phyloP scores from a whole-genome alignment of 768 basidiomycete genomes.

The Amanita molliuscula region DNA sequence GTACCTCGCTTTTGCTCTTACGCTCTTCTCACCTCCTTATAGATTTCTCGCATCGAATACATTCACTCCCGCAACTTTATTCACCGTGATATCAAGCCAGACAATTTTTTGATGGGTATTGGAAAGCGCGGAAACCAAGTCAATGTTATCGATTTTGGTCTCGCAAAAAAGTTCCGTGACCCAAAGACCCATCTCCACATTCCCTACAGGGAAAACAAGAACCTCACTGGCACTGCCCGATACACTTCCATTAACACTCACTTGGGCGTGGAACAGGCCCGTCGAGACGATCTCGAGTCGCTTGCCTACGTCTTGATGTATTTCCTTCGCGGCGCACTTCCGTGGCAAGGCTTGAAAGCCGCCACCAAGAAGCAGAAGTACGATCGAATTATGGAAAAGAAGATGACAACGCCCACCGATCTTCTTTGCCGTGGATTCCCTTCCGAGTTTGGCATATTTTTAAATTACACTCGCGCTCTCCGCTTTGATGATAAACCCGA shows the following conservation, averaged over 20 bases:
- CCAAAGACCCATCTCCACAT: slow-evolving; percentile 99
- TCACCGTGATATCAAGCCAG: slow-evolving; percentile 97
- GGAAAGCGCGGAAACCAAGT: slow-evolving; percentile 99
- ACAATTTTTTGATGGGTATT: slow-evolving; percentile 99
- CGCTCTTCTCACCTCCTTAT: slow-evolving; percentile 15
- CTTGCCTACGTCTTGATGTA: slow-evolving; percentile 99
- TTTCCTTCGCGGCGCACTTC: slow-evolving; percentile 95
- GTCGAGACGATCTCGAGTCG: slow-evolving; percentile 96
- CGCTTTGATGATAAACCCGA: slow-evolving; percentile 99
- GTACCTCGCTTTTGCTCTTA: slow-evolving; percentile 8
- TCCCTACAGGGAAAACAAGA: slow-evolving; percentile 99
- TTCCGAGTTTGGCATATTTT: slow-evolving; percentile 97
- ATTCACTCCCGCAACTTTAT: slow-evolving; percentile 99
- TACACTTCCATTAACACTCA: slow-evolving; percentile 99
- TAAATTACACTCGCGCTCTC: slow-evolving; percentile 97
- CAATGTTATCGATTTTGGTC: slow-evolving; percentile 96
- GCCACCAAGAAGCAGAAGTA: slow-evolving; percentile 99
- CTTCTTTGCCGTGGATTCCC: slow-evolving; percentile 98
- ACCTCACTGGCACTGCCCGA: slow-evolving; percentile 95
- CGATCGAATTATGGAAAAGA: slow-evolving; percentile 99
- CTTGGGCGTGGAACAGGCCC: slow-evolving; percentile 94
- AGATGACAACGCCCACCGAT: slow-evolving; percentile 98
- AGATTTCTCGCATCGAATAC: slow-evolving; percentile 99
- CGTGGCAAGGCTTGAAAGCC: slow-evolving; percentile 99
- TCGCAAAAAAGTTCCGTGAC: slow-evolving; percentile 99